Percentiles rank a stretch among this genome's conserved stretches.
Conservation (phyloP, 2,329 filamentous ascomycete genomes). For the Alternaria viburni region DNA sequence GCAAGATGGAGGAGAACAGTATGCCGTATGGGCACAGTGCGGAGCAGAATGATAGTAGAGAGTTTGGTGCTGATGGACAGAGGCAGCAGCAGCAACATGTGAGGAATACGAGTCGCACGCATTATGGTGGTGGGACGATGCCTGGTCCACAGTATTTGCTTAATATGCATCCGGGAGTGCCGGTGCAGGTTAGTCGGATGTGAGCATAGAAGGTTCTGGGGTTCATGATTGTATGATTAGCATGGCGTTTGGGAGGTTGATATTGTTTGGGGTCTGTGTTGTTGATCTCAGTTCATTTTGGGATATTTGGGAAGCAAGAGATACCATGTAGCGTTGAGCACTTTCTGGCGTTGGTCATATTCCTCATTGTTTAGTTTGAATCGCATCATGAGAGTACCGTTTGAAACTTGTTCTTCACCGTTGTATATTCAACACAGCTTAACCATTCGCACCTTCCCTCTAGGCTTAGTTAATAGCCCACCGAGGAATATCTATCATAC, state of each 20-base stretch:
- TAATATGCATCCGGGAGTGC: constrained; percentile 49
- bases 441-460: no score
- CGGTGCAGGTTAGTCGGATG: constrained; percentile 33
- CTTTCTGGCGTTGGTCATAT: background rate
- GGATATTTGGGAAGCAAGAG: background rate
- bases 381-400: background rate
- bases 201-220: background rate
- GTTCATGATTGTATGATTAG: constrained; percentile 1
- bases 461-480: no score
- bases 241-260: background rate
- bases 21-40: constrained; percentile 10
- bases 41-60: background rate
- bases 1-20: constrained; percentile 19
- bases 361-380: background rate
- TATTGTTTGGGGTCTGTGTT: background rate
- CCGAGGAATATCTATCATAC: no score
- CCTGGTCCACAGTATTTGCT: constrained; percentile 46
- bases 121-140: constrained; percentile 43
- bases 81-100: constrained; percentile 4
- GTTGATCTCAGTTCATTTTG: background rate
- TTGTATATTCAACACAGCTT: background rate
- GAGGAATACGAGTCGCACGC: background rate
- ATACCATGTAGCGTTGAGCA: constrained; percentile 4
- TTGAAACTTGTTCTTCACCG: background rate
- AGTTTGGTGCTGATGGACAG: constrained; percentile 17